phyloP scores from a whole-genome alignment of 768 basidiomycete genomes.

The Hemileccinum impolitum region DNA sequence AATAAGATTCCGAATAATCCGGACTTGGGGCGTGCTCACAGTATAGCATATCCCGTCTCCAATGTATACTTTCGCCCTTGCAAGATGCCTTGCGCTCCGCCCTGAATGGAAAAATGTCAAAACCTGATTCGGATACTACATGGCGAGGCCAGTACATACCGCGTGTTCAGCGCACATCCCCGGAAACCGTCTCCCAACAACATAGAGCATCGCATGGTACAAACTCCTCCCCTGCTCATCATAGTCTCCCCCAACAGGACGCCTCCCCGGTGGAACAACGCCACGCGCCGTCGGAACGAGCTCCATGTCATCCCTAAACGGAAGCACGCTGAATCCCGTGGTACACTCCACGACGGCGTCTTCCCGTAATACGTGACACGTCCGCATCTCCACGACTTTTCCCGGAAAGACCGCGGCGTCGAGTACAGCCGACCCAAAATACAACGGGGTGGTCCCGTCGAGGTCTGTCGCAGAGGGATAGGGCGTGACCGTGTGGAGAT shows the following conservation, averaged over 20 bases:
- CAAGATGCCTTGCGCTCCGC: slow-evolving; percentile 3
- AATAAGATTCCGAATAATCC: too few species aligned
- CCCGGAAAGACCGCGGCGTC: not conserved
- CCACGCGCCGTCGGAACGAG: slow-evolving; percentile 4
- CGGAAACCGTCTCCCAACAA: slow-evolving; percentile 7
- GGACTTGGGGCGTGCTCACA: not conserved
- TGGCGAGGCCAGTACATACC: not conserved
- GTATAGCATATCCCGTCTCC: slow-evolving; percentile 4
- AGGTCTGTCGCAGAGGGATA: not conserved
- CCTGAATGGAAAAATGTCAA: not conserved
- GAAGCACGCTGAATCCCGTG: slow-evolving; percentile 1
- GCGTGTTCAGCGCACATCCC: slow-evolving; percentile 7
- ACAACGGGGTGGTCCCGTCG: not conserved
- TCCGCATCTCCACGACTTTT: not conserved
- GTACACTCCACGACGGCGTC: not conserved
- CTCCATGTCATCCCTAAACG: slow-evolving; percentile 1
- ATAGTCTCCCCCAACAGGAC: slow-evolving; percentile 3
- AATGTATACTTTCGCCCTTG: not conserved
- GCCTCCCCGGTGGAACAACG: slow-evolving; percentile 1
- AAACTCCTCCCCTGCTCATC: slow-evolving; percentile 5
- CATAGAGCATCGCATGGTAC: slow-evolving; percentile 7
- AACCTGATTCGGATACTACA: not conserved
- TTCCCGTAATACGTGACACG: not conserved
- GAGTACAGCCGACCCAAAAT: slow-evolving; percentile 4
- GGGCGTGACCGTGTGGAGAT: not conserved